Evolutionary conservation across 306 rosid genomes (phyloP).

Genomic region (Cucurbita ficifolia): DNA sequence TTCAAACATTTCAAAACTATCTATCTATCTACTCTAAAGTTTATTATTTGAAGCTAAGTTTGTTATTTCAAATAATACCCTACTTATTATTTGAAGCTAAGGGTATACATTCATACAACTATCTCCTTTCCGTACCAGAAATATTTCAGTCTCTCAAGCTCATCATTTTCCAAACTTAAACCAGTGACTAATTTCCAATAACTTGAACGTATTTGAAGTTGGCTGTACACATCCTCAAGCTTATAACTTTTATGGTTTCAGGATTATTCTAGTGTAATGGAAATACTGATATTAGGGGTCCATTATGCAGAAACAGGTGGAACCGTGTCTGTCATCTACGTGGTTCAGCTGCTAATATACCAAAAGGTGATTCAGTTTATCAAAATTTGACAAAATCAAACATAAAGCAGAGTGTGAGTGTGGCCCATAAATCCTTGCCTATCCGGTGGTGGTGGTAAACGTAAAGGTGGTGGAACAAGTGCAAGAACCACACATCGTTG

Average conservation of each 20-base stretch:
- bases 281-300: background rate
- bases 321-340: slow-evolving; percentile 45
- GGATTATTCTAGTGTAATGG: slow-evolving; percentile 27
- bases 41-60: no score
- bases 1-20: no score
- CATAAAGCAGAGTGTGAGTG: background rate
- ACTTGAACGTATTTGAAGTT: background rate
- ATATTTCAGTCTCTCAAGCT: background rate
- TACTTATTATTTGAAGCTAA: no score
- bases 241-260: slow-evolving; percentile 3
- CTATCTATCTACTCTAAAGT: no score
- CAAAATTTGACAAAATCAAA: slow-evolving; percentile 4
- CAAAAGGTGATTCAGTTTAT: slow-evolving; percentile 91
- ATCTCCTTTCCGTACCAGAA: background rate
- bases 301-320: no score
- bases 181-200: background rate
- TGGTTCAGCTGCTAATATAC: slow-evolving; percentile 41
- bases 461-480: slow-evolving; percentile 4
- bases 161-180: background rate
- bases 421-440: slow-evolving; percentile 2
- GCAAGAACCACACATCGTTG: slow-evolving; percentile 31
- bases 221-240: background rate
- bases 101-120: background rate
- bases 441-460: background rate
- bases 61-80: no score